These are phyloP conservation scores for Thuidium tamariscinum DNA, from an alignment of 225 moss, liverwort and hornwort species.

Conservation along the genomic window DNA sequence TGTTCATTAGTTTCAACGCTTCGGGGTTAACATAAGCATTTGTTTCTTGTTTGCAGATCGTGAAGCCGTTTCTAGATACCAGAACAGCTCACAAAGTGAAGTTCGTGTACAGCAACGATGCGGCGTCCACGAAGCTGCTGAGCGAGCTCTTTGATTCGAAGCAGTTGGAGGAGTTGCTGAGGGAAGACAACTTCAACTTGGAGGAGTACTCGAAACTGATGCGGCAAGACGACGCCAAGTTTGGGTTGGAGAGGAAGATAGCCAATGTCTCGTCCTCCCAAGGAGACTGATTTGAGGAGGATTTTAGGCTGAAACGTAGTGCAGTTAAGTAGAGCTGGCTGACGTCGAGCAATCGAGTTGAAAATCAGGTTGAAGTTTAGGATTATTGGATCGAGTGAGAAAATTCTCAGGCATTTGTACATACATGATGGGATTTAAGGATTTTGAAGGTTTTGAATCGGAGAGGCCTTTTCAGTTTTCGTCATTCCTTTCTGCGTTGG, in stretches of 20 bases:
- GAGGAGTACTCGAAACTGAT: slow-evolving; percentile 23
- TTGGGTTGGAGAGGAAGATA: slow-evolving; percentile 10
- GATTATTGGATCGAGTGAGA: neutral
- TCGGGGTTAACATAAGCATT: too few species aligned
- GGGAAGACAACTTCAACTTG: slow-evolving; percentile 29
- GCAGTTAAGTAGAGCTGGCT: neutral
- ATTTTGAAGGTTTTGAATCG: neutral
- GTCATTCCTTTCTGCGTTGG: neutral
- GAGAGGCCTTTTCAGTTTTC: neutral
- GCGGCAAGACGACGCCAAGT: slow-evolving; percentile 36
- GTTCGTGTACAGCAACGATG: slow-evolving; percentile 40
- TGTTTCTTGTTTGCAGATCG: neutral
- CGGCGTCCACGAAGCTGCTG: slow-evolving; percentile 19
- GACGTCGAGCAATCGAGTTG: neutral
- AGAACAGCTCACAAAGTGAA: slow-evolving; percentile 40
- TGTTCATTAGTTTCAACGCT: too few species aligned
- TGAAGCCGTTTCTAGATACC: slow-evolving; percentile 42
- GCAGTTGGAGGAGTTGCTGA: slow-evolving; percentile 25
- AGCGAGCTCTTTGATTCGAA: slow-evolving; percentile 19
- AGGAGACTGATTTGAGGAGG: neutral
- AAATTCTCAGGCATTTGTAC: neutral
- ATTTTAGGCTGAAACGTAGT: neutral
- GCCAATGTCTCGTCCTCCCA: neutral
- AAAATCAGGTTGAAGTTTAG: neutral
- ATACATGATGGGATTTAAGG: neutral